Conservation (phyloP, 176 grass and related monocot genomes). For the Alloteropsis semialata region DNA sequence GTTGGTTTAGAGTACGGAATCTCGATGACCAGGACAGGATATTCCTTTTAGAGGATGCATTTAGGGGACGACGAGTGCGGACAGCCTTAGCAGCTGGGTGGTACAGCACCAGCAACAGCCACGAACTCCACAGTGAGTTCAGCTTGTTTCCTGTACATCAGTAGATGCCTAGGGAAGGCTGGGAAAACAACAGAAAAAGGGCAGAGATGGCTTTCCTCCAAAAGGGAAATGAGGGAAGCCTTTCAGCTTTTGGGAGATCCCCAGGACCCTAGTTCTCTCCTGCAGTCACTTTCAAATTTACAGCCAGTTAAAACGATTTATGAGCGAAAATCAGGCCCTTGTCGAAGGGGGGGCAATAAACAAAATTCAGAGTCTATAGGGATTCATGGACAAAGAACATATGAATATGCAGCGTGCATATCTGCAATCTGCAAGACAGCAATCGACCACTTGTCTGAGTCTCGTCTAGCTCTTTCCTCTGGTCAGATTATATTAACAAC, state of each 20-base stretch:
- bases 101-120: neutral
- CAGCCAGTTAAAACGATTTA: neutral
- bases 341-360: no score
- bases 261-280: neutral
- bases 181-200: neutral
- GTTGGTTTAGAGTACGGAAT: no score
- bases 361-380: neutral
- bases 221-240: neutral
- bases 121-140: constrained; percentile 9
- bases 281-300: neutral
- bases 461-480: constrained; percentile 6
- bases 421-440: neutral
- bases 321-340: neutral
- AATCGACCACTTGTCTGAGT: neutral
- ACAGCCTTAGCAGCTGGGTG: neutral
- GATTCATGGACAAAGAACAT: neutral
- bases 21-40: no score
- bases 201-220: neutral
- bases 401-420: neutral
- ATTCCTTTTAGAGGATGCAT: no score
- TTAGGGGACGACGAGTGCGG: no score
- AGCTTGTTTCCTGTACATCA: neutral
- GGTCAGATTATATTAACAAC: neutral
- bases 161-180: neutral
- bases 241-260: neutral